Base-by-base conservation (phyloP, 495 filamentous ascomycete genomes). In the Podospora bellae-mahoneyi region DNA sequence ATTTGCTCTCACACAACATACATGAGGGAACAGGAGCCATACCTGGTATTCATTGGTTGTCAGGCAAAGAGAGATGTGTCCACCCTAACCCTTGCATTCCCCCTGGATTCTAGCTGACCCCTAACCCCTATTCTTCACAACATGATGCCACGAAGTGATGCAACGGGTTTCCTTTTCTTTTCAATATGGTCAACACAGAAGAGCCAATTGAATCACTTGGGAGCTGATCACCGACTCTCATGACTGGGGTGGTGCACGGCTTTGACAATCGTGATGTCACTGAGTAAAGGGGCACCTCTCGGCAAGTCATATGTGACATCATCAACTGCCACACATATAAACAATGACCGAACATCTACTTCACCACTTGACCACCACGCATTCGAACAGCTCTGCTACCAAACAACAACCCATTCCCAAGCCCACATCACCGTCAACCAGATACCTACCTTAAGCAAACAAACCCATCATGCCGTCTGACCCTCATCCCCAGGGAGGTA, bases 401-500 rank as follows among this genome's bases (percentile, higher is more conserved):
- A 10, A 48, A 48, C 39, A 9, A 10, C 1, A 13, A 16, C 15
- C 39, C 7, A 48, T 10, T 13, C 13, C 39, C 15, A 48, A 56
- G 10, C n/a, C 23, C 55, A 5, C 18, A 58, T 10, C 0, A 5
- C 23, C n/a, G n/a, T 58, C 55, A 23, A 19, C 7, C 55, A 58
- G 5, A 58, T 6, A 58, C 7, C n/a, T 18, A 23, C 23, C 23
- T 23, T 23, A 7, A 19, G 23, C 55, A 9, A 19, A 58, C 55
- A 58, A 58, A 27, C 1, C 30, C 63, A 73, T 6, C 44, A 73
- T 73, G 71, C 30, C 30, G 0, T 62, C 71, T 27, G 68, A 70
- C 65, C 13, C 34, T 10, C 26, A 72, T 63, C 71, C 60, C 18
- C 60, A 71, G 67, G 71, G 71, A 56, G 71, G 68, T 56, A 62